phyloP scores from a whole-genome alignment of 768 basidiomycete genomes.

The Podaxis rugospora region DNA sequence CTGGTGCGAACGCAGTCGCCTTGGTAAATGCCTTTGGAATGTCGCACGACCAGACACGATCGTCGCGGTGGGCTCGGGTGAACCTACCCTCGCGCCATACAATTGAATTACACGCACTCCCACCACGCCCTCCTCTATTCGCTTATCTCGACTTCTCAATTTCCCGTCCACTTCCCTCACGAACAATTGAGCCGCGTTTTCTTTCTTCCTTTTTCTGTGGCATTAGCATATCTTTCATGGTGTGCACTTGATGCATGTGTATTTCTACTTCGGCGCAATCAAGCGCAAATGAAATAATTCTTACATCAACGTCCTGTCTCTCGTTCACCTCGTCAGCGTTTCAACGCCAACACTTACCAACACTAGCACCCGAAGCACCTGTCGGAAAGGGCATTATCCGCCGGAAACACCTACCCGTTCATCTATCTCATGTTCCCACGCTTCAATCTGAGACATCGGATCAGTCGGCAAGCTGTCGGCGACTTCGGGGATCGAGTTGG shows the following conservation, averaged over 20 bases:
- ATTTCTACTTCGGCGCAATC: not conserved
- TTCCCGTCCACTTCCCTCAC: not conserved
- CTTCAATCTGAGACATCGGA: not conserved
- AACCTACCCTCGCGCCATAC: not conserved
- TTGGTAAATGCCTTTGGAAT: slow-evolving; percentile 7
- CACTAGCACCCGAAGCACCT: not conserved
- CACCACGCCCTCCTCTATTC: not conserved
- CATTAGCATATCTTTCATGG: not conserved
- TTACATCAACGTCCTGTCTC: not conserved
- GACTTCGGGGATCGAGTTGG: not conserved
- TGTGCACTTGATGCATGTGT: not conserved
- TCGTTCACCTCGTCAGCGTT: not conserved
- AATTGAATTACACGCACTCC: not conserved
- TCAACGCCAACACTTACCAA: not conserved
- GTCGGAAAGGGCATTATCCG: slow-evolving; percentile 2
- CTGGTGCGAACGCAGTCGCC: slow-evolving; percentile 3
- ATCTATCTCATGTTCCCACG: not conserved
- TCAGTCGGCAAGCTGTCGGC: not conserved
- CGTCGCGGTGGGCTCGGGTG: not conserved
- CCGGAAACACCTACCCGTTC: too few relatives aligned
- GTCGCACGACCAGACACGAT: slow-evolving; percentile 8
- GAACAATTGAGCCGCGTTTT: not conserved
- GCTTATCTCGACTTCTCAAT: not conserved
- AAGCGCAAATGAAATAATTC: not conserved
- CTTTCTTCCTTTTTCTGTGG: not conserved